Evolutionary conservation across 2,329 filamentous ascomycete species (phyloP).

Genomic region (Trichoderma sp.): DNA sequence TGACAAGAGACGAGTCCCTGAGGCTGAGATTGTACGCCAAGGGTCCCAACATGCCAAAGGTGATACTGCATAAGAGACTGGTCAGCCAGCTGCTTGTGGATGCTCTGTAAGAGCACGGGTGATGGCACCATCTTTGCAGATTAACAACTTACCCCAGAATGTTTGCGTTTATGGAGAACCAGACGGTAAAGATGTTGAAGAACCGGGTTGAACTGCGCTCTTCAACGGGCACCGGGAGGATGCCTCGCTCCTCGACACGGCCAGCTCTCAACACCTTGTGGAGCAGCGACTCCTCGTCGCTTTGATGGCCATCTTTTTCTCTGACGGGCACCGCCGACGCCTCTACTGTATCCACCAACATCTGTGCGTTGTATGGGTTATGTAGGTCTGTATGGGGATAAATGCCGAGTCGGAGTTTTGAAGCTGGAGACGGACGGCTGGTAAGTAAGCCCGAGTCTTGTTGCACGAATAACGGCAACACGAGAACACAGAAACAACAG

Average conservation of each 20-base stretch:
- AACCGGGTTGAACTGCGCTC: conserved; percentile 41
- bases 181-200: conserved; percentile 47
- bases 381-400: background rate
- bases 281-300: conserved; percentile 29
- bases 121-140: background rate
- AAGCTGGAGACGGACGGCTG: background rate
- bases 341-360: conserved; percentile 15
- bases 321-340: conserved; percentile 8
- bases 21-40: conserved; percentile 52
- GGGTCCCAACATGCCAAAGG: conserved; percentile 62
- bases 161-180: conserved; percentile 49
- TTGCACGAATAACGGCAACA: background rate
- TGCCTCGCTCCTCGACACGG: conserved; percentile 44
- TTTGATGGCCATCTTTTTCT: conserved; percentile 27
- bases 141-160: conserved; percentile 39
- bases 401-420: background rate
- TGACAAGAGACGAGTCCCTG: conserved; percentile 55
- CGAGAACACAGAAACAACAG: background rate
- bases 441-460: background rate
- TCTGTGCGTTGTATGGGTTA: background rate
- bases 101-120: background rate
- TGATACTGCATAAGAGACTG: conserved; percentile 43
- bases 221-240: conserved; percentile 42
- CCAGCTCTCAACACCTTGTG: conserved; percentile 36
- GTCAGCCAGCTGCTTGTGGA: background rate